Conservation (phyloP, 805 yeast genomes). For the Ascoidea tarda region DNA sequence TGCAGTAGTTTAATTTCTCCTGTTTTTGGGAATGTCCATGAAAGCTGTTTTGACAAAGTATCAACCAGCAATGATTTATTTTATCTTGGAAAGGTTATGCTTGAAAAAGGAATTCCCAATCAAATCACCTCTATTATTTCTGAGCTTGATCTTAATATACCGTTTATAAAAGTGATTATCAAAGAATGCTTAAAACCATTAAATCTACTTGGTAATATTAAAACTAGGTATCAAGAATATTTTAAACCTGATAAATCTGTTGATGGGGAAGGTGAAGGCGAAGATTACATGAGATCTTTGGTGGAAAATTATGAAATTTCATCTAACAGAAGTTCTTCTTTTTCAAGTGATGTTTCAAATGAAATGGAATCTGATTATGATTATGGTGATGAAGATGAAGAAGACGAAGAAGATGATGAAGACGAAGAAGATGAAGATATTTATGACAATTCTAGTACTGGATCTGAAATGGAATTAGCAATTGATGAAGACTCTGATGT, state of each 20-base stretch:
- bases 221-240: slow-evolving; percentile 38
- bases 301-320: slow-evolving; percentile 36
- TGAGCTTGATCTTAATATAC: slow-evolving; percentile 60
- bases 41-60: slow-evolving; percentile 18
- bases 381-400: slow-evolving; percentile 20
- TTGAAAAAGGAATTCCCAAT: slow-evolving; percentile 51
- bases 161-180: slow-evolving; percentile 46
- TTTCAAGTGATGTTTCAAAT: slow-evolving; percentile 1
- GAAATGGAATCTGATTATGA: slow-evolving; percentile 23
- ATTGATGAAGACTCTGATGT: slow-evolving; percentile 17
- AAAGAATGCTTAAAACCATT: slow-evolving; percentile 46
- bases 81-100: slow-evolving; percentile 46
- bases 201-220: slow-evolving; percentile 39
- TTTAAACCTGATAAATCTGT: slow-evolving; percentile 31
- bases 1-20: slow-evolving; percentile 18
- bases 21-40: slow-evolving; percentile 11
- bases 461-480: slow-evolving; percentile 11
- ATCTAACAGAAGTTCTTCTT: slow-evolving; percentile 60
- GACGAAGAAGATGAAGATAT: slow-evolving; percentile 19
- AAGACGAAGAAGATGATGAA: slow-evolving; percentile 17
- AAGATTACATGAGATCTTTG: slow-evolving; percentile 25
- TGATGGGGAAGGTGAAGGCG: slow-evolving; percentile 38
- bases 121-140: slow-evolving; percentile 48
- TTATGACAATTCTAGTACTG: neutral
- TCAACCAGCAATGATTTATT: slow-evolving; percentile 35